A percentile compares a stretch with the other conserved stretches of the same genome.
Evolutionary conservation across 345 rosid genomes (phyloP).

Genomic region (Leavenworthia alabamica): DNA sequence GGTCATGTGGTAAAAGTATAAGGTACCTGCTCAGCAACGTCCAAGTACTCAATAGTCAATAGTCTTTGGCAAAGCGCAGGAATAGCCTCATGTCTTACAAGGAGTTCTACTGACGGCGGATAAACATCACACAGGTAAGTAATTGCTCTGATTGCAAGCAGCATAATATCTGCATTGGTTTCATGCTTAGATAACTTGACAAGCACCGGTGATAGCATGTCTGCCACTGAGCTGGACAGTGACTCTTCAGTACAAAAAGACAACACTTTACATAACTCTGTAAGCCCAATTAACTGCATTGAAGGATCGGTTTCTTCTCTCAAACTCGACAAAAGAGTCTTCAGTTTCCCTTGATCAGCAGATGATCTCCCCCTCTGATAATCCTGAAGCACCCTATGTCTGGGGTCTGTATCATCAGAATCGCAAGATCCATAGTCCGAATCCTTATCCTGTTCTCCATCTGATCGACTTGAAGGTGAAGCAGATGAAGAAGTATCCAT

Average conservation of each 20-base stretch:
- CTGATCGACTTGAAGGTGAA: conserved; percentile 75
- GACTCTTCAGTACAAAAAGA: conserved; percentile 85
- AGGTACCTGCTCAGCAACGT: conserved; percentile 90
- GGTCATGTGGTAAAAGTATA: neutral
- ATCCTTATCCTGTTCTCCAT: conserved; percentile 68
- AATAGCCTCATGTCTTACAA: conserved; percentile 71
- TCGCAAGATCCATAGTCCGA: conserved; percentile 77
- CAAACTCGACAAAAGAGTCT: conserved; percentile 45
- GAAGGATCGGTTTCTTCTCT: conserved; percentile 55
- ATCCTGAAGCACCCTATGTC: conserved; percentile 47
- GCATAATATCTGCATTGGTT: conserved; percentile 59
- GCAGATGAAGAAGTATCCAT: conserved; percentile 89
- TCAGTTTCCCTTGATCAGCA: conserved; percentile 62
- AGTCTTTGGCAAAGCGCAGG: conserved; percentile 80
- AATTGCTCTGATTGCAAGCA: conserved; percentile 75
- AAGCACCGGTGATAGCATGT: conserved; percentile 66
- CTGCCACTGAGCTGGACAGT: conserved; percentile 54
- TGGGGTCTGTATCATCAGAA: conserved; percentile 60
- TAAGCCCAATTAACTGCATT: conserved; percentile 51
- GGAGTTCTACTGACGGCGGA: conserved; percentile 63
- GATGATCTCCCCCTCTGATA: conserved; percentile 64
- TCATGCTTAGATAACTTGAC: conserved; percentile 62
- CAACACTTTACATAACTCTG: conserved; percentile 82
- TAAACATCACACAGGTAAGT: conserved; percentile 87
- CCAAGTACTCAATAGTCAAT: conserved; percentile 71